Evolutionary conservation across 768 basidiomycete genomes (phyloP), one percentile per base, ranked within the genome.

Genomic region (Tricholoma sp.): DNA sequence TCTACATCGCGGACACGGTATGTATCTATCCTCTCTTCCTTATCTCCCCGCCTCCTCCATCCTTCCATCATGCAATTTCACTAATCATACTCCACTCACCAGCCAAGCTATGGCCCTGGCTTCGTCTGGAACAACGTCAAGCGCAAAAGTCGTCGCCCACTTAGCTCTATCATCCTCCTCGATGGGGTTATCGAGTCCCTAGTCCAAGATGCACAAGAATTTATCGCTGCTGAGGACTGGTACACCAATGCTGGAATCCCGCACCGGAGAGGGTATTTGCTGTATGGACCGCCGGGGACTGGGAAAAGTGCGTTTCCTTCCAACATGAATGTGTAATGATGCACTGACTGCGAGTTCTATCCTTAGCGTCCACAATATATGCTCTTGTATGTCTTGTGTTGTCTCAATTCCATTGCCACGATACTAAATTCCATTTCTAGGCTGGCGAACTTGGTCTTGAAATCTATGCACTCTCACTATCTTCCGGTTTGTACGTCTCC

Each of bases 371-470:
- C 7, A 82, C 81, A 0, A 81, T 83, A 12, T 82, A 83, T 55
- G 81, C 81, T 11, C 68, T 83, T 22, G 78, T 76, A 65, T 57
- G 70, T 46, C 4, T 27, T 27, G 27, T 31, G 4, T 22, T 24
- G 21, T 41, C 0, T 31, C 31, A n/a, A 7, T 39, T 11, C 11
- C 27, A 7, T 18, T 3, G n/a, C 6, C 34, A 50, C 51, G 5
- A 9, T 29, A 24, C 27, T 54, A 43, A 59, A 53, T 57, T 31
- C 57, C 55, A 45, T 46, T 21, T 47, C 18, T n/a, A 76, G 74
- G 78, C 79, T 5, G 79, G 80, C 5, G 89, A 90, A 67, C 75
- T 95, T 9, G 83, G 84, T 4, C 77, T 96, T n/a, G 91, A 94
- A 69, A 92, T 96, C 55, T 94, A 91, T 64, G 72, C 80, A 0